Evolutionary conservation across 2,329 filamentous ascomycete species (phyloP), one percentile per base, ranked within the genome.

Genomic region (Cladosporium sp.): DNA sequence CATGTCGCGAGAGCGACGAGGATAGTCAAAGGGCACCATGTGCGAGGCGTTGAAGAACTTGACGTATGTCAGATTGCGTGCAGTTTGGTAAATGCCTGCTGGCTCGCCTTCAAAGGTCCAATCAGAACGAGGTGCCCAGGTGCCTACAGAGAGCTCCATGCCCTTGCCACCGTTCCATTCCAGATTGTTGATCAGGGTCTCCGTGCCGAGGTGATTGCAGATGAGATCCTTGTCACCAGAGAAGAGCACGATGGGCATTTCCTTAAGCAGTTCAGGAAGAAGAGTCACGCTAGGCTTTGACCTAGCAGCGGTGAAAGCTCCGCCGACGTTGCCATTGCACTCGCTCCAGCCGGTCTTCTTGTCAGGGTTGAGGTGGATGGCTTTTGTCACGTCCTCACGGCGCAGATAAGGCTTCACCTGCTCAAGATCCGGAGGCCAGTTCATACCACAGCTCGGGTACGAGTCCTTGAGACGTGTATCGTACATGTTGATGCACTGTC

Each of bases 21-120:
- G 88, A 67, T 89, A 89, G 74, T 99, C 93, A 70, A 94, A 97
- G 0, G 94, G 95, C 1, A 99, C 94, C 94, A 99, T 99, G 75
- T 99, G 94, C 51, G 90, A 96, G 15, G 91, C 87, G 73, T 99
- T 96, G 79, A 96, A 90, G 76, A 97, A 96, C 40, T 95, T 81
- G 34, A 99, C 87, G 71, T 99, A 99, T 0, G 94, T 97, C 61
- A 99, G 77, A 75, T 99, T 99, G 64, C 95, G 87, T 1, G 94
- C 93, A 72, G 92, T 85, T 74, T 99, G 95, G 81, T 93, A 99
- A 70, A 95, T 90, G 22, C 94, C 94, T 3, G 92, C 92, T 1
- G 85, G 78, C 66, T 96, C 84, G 61, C 88, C 90, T 74, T 97
- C 94, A 65, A 97, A 97, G 1, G 86, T 89, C 95, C 94, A 99